Base-by-base conservation (phyloP, 768 basidiomycete species). In the Leccinum uliginosum region DNA sequence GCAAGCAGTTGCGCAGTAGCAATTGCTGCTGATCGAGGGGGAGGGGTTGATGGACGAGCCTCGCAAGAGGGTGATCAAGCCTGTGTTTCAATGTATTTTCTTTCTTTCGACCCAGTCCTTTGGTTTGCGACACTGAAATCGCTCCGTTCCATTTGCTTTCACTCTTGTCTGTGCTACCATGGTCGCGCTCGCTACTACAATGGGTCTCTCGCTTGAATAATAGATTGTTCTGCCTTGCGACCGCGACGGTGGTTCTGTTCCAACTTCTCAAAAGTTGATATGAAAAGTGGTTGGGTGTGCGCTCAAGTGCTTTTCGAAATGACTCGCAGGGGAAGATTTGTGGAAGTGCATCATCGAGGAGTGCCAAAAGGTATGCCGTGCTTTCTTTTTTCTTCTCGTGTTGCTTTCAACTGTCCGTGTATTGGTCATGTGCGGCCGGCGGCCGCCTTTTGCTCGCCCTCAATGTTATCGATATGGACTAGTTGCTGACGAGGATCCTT, bases 341-440 rank as follows among this genome's bases (percentile, higher is more conserved):
- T 96, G 93, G 94, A 93, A 95, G 63, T 95, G 93, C 63, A 82
- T 96, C 38, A 73, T 93, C 24, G 93, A 96, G 67, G 91, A 95
- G 74, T 92, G 87, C 61, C 85, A 89, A 69, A 95, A 93, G 80
- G 93, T 88, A 56, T 11, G 47, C 23, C 17, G 2, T 19, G 23
- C 23, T 21, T 15, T 17, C 49, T 9, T 29, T 12, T 5, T 17
- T 48, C n/a, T 10, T 38, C 26, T 9, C 1, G 43, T 19, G 9
- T 10, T 40, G 38, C 15, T 54, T 53, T 23, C 50, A 32, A 32
- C 30, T 30, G 2, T 32, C 19, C 6, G 4, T 9, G 15, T 2
- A 2, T 32, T 23, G n/a, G n/a, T 24, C 14, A 9, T 24, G 50
- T 5, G 3, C n/a, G 6, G 6, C 5, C 17, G 3, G 3, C n/a